A percentile compares a stretch with the other conserved stretches of the same genome.
Evolutionary conservation across 345 rosid species (phyloP).

Genomic region (Sisymbrium irio): DNA sequence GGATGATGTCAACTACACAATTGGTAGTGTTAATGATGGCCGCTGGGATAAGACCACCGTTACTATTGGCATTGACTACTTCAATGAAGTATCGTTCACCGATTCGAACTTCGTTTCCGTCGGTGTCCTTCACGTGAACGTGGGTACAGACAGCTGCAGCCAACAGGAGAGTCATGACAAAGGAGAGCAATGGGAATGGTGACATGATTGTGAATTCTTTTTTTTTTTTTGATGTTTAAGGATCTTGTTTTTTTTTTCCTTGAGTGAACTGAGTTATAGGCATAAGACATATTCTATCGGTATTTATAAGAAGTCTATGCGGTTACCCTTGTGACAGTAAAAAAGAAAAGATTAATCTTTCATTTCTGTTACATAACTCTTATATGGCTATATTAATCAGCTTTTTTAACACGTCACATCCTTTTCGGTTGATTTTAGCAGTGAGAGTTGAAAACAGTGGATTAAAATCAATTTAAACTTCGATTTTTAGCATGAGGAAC

Average conservation of each 20-base stretch:
- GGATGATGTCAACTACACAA: conserved; percentile 10
- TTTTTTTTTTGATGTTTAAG: too few species aligned
- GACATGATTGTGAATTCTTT: too few species aligned
- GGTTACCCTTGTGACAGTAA: too few species aligned
- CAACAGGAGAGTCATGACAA: conserved; percentile 8
- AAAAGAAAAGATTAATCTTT: too few species aligned
- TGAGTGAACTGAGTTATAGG: conserved; percentile 4
- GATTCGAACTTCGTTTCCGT: background rate
- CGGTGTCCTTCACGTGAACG: background rate
- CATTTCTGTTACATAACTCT: too few species aligned
- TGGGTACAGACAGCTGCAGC: conserved; percentile 1
- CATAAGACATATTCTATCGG: background rate
- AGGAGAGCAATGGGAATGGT: background rate
- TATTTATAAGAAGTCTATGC: conserved; percentile 6
- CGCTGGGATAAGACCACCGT: conserved; percentile 24
- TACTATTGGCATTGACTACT: background rate
- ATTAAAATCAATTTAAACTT: background rate
- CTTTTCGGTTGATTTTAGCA: too few species aligned
- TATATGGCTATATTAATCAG: too few species aligned
- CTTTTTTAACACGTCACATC: too few species aligned
- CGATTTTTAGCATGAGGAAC: conserved; percentile 1
- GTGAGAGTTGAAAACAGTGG: background rate
- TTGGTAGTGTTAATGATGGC: background rate
- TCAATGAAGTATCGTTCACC: conserved; percentile 8
- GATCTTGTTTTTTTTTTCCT: background rate